Evolutionary conservation across 345 rosid species (phyloP).

Genomic region (Linum tenue): DNA sequence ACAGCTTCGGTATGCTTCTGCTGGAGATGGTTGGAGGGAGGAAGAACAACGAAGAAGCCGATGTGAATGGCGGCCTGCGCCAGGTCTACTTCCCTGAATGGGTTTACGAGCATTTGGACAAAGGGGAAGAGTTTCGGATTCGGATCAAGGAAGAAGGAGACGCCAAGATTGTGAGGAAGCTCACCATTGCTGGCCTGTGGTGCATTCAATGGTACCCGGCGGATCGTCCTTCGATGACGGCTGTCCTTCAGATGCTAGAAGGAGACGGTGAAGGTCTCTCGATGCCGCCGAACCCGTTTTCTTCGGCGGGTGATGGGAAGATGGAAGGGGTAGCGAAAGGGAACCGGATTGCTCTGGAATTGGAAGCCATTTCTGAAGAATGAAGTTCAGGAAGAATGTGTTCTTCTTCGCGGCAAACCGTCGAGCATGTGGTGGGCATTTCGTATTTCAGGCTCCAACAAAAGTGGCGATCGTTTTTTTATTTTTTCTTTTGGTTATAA

Average conservation of each 20-base stretch:
- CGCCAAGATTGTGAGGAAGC: slow-evolving; percentile 6
- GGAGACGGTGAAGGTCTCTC: slow-evolving; percentile 4
- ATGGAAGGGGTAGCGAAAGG: too few relatives aligned
- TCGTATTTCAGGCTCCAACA: too few relatives aligned
- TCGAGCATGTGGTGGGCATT: neutral
- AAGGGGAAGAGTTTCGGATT: neutral
- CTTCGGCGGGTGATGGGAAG: too few relatives aligned
- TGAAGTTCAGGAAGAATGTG: too few relatives aligned
- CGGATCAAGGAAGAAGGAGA: neutral
- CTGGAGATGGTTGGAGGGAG: slow-evolving; percentile 27
- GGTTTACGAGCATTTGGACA: neutral
- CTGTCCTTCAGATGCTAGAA: slow-evolving; percentile 11
- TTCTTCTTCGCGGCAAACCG: neutral
- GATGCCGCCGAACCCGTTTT: slow-evolving; percentile 7
- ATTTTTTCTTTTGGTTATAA: too few relatives aligned
- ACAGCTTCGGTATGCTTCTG: slow-evolving; percentile 6
- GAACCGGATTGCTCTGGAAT: too few relatives aligned
- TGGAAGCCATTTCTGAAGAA: too few relatives aligned
- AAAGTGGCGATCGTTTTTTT: too few relatives aligned
- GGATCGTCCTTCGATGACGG: slow-evolving; percentile 9
- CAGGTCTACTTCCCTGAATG: neutral
- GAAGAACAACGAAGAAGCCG: neutral
- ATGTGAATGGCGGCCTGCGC: neutral
- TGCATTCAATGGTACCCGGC: slow-evolving; percentile 18
- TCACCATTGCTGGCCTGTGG: slow-evolving; percentile 6